These are phyloP conservation scores for Phytophthora niederhauseri DNA, from an alignment of 352 stramenopile genomes.

Conservation along the genomic window DNA sequence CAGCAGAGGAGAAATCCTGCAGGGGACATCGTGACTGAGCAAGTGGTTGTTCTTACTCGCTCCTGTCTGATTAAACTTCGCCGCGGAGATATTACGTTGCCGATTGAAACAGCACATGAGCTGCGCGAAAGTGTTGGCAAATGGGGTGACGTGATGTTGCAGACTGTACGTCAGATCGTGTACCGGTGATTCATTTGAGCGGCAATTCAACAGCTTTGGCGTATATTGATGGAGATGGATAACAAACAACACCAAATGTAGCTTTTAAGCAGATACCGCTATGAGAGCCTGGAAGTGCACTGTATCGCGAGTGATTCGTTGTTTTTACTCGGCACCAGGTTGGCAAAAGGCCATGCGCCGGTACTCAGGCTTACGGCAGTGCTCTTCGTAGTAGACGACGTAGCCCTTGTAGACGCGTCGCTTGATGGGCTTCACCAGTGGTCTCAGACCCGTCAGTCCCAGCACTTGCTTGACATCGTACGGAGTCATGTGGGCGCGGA, in stretches of 20 bases:
- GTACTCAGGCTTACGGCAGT: constrained; percentile 16
- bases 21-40: constrained; percentile 16
- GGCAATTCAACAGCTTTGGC: too few species aligned
- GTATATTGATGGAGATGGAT: too few species aligned
- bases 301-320: not conserved
- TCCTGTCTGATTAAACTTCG: constrained; percentile 37
- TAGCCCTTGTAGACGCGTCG: constrained; percentile 23
- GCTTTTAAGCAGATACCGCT: too few species aligned
- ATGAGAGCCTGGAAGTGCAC: not conserved
- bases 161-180: constrained; percentile 44
- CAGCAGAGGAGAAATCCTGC: constrained; percentile 11
- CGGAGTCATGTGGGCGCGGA: constrained; percentile 11
- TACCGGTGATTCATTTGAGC: constrained; percentile 36
- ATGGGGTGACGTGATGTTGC: constrained; percentile 59
- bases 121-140: constrained; percentile 47
- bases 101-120: constrained; percentile 36
- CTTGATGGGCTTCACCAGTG: constrained; percentile 14
- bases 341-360: constrained; percentile 12
- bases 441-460: constrained; percentile 8
- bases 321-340: not conserved
- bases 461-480: constrained; percentile 12
- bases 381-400: constrained; percentile 16
- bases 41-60: constrained; percentile 43
- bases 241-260: too few species aligned
- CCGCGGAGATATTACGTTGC: constrained; percentile 24